phyloP scores from a whole-genome alignment of 2,329 filamentous ascomycete genomes.

The Trichoderma endophyticum region DNA sequence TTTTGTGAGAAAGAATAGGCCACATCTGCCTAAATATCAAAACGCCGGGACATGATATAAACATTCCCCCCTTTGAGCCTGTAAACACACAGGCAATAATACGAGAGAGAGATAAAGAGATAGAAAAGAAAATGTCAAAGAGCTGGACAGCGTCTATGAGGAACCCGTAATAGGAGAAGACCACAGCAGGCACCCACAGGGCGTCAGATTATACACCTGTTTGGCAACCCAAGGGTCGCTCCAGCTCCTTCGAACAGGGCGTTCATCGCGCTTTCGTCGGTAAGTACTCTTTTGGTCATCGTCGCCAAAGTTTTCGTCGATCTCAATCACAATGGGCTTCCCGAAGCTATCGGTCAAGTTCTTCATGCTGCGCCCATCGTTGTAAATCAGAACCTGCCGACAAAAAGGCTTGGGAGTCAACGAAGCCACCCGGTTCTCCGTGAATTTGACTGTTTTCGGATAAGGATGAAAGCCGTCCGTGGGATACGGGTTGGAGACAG shows the following conservation, averaged over 20 bases:
- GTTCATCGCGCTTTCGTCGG: not conserved
- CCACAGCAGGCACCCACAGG: slow-evolving; percentile 55
- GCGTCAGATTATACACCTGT: slow-evolving; percentile 40
- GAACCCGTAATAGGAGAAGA: slow-evolving; percentile 27
- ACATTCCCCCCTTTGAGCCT: not conserved
- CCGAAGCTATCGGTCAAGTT: slow-evolving; percentile 38
- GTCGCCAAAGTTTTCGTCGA: slow-evolving; percentile 2
- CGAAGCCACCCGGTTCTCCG: slow-evolving; percentile 46
- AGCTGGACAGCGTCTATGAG: not conserved
- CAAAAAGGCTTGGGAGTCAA: slow-evolving; percentile 41
- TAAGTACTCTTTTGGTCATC: slow-evolving; percentile 5
- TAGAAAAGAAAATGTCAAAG: not conserved
- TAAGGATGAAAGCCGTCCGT: slow-evolving; percentile 37
- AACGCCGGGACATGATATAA: not conserved
- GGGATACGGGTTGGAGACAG: slow-evolving; percentile 13
- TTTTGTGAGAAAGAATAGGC: not conserved
- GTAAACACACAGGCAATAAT: not conserved
- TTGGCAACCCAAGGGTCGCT: slow-evolving; percentile 14
- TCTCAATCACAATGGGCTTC: slow-evolving; percentile 44
- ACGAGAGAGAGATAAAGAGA: not conserved
- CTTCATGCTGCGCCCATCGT: slow-evolving; percentile 35
- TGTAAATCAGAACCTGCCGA: slow-evolving; percentile 46
- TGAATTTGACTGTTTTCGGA: slow-evolving; percentile 52
- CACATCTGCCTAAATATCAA: not conserved
- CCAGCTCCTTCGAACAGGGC: not conserved